Evolutionary conservation across 2,329 filamentous ascomycete species (phyloP).

Genomic region (Colletotrichum musae): DNA sequence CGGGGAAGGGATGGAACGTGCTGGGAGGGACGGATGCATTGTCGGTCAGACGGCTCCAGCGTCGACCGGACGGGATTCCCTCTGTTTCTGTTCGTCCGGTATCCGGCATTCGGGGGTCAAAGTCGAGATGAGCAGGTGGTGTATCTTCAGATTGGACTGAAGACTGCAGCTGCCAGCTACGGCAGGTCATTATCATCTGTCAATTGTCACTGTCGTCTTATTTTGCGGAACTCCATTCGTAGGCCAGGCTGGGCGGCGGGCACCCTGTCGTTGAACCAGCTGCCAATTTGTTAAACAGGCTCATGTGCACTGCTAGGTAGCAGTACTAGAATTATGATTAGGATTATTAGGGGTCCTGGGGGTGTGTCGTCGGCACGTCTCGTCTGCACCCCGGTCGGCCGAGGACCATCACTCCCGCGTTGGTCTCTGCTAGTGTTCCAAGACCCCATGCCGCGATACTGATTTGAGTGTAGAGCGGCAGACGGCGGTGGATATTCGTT

Average conservation of each 20-base stretch:
- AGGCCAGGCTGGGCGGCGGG: constrained; percentile 22
- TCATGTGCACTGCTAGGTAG: neutral
- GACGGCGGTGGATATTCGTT: constrained; percentile 27
- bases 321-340: constrained; percentile 14
- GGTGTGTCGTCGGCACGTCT: constrained; percentile 35
- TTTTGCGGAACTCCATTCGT: constrained; percentile 36
- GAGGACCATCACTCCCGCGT: constrained; percentile 40
- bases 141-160: neutral
- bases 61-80: neutral
- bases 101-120: neutral
- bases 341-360: constrained; percentile 39
- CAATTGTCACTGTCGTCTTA: constrained; percentile 29
- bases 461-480: constrained; percentile 34
- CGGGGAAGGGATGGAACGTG: constrained; percentile 1
- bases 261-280: constrained; percentile 21
- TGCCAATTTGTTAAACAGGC: constrained; percentile 28
- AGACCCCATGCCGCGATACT: constrained; percentile 38
- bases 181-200: constrained; percentile 11
- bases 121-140: constrained; percentile 21
- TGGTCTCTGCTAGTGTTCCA: constrained; percentile 35
- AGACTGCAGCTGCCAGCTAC: constrained; percentile 5
- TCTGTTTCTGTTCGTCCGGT: constrained; percentile 24
- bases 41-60: constrained; percentile 30
- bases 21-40: constrained; percentile 10
- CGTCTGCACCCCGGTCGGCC: constrained; percentile 33